Evolutionary conservation across 495 filamentous ascomycete genomes (phyloP), one percentile per base, ranked within the genome.

Genomic region (Neurospora tetrasperma): DNA sequence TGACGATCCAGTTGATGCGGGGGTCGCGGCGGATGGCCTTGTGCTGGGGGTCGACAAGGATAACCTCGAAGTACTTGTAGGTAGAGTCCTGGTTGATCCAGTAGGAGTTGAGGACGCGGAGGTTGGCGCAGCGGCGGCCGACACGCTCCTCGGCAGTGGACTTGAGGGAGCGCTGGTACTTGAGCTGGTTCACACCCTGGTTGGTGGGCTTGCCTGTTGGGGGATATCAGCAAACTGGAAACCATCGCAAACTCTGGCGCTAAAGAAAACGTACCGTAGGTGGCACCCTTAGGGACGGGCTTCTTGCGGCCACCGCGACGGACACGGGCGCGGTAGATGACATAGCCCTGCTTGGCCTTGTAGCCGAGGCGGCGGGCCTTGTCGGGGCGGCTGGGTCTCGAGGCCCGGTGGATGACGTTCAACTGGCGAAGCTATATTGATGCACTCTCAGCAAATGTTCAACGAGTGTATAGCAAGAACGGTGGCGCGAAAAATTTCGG

Each of bases 81-180:
- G 96, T 98, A 71, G 94, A 97, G 89, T 99, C 96, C 89, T 99
- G 96, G 90, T 99, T 99, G 90, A 98, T 94, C 96, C 96, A 99
- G 93, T 99, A 99, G 78, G 94, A 97, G 90, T 98, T 99, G 83
- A 99, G 90, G 78, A 99, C 96, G 78, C 96, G 92, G 84, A 99
- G 86, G 88, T 99, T 99, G 86, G 94, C 93, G 88, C 94, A 97
- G 82, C 94, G 94, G 83, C 95, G 94, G 80, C 96, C 96, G 81
- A 98, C 95, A 92, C 96, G 96, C 92, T 98, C 96, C 88, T 99
- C 96, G 83, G 96, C 96, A 78, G 96, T 98, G 78, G 94, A 89
- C 82, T 90, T 90, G 80, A 98, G 94, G 74, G 96, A 98, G 85
- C 95, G 94, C 89, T 99, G 96, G 92, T 97, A 98, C 89, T 99